These are phyloP conservation scores for Yamadazyma epiphylla DNA, from an alignment of 1,139 yeast genomes.

Conservation along the genomic window DNA sequence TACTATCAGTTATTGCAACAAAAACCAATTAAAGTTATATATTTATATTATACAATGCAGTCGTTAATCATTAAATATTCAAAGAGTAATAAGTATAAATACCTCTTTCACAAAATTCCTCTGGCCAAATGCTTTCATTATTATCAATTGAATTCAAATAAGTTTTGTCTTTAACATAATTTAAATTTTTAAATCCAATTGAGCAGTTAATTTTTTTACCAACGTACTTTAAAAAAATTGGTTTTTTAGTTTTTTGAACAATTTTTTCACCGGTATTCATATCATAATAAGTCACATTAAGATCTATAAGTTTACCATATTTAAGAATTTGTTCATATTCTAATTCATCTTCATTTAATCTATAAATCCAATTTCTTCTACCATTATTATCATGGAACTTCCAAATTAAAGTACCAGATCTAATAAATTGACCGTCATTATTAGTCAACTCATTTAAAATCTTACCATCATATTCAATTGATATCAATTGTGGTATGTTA, in stretches of 20 bases:
- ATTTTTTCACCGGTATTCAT: constrained; percentile 64
- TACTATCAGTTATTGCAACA: too few relatives aligned
- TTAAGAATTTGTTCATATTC: constrained; percentile 27
- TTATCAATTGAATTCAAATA: constrained; percentile 23
- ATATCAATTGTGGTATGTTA: constrained; percentile 24
- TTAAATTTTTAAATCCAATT: constrained; percentile 45
- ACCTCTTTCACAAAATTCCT: constrained; percentile 61
- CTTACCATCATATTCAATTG: constrained; percentile 42
- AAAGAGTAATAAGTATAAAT: constrained; percentile 67
- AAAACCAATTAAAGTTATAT: neutral
- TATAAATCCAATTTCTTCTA: constrained; percentile 80
- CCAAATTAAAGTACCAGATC: constrained; percentile 42
- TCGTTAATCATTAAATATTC: constrained; percentile 21
- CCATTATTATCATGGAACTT: constrained; percentile 59
- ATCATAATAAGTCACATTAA: constrained; percentile 53
- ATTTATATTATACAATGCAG: neutral
- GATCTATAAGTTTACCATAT: constrained; percentile 14
- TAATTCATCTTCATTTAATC: constrained; percentile 36
- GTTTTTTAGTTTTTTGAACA: constrained; percentile 51
- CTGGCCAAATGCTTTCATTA: constrained; percentile 59
- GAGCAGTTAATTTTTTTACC: constrained; percentile 60
- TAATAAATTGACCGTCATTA: constrained; percentile 30
- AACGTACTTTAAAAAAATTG: constrained; percentile 59
- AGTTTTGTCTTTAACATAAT: constrained; percentile 29
- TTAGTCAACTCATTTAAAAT: constrained; percentile 35